Evolutionary conservation across 352 stramenopile species (phyloP), one percentile per base, ranked within the genome.

Genomic region (Phytophthora pistaciae): DNA sequence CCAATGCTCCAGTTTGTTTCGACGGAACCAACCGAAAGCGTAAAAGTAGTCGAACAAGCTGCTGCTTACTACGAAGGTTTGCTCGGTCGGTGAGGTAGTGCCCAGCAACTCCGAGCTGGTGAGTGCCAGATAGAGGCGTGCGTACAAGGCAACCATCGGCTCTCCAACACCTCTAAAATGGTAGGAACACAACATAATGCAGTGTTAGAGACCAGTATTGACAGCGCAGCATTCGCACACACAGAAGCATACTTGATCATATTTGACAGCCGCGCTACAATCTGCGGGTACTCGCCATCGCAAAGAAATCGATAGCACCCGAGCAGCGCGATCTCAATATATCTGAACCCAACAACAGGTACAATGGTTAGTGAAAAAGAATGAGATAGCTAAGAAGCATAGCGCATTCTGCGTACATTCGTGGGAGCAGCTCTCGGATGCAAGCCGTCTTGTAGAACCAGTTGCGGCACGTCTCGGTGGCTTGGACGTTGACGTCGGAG

Each of bases 371-470:
- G 13, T 48, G 16, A 20, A 14, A 36, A 55, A 16, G 9, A 10
- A 6, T 4, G 25, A 58, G 31, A 29, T 1, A 42, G 38, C 40
- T 36, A 10, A 29, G 23, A 18, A 31, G 3, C 27, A 42, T 49
- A 21, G 36, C 23, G 2, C 5, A 50, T 58, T 25, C 21, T n/a
- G 66, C 70, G 62, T 86, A 97, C 80, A 98, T 96, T 44, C 94
- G 85, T 11, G 94, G 94, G 38, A 98, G 73, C 21, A 98, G 84
- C 62, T 98, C 93, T 50, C 93, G 88, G 61, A 98, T 98, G 68
- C 92, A 98, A 16, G 92, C 91, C 0, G 91, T 97, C 78, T 98
- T 98, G 87, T 98, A 98, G 60, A 98, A 97, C 94, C 94, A 98
- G 71, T 98, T 98, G 14, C 92, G 90, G 23, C 90, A 97, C 23